Percentiles rank a stretch among this genome's conserved stretches.
These are phyloP conservation scores for Mycena albidolilacea DNA, from an alignment of 768 basidiomycete genomes.

Conservation along the genomic window DNA sequence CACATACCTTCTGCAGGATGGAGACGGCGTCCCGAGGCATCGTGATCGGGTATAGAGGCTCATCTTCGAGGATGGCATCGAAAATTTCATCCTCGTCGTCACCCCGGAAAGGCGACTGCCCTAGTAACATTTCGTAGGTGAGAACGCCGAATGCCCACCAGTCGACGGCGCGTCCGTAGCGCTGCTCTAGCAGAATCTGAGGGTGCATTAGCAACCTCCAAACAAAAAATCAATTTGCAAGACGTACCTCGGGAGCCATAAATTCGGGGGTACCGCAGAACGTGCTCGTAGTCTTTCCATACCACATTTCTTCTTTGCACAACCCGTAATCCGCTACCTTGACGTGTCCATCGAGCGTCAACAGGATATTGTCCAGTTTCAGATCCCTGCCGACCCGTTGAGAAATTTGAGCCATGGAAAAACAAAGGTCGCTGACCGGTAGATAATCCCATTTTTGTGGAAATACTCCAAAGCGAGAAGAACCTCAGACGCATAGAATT, in stretches of 20 bases:
- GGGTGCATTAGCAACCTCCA: background rate
- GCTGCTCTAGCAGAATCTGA: conserved; percentile 98
- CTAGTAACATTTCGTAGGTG: conserved; percentile 98
- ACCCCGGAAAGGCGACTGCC: conserved; percentile 99
- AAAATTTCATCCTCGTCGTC: conserved; percentile 99
- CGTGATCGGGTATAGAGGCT: conserved; percentile 98
- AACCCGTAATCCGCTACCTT: conserved; percentile 99
- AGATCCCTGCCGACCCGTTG: conserved; percentile 75
- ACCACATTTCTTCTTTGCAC: conserved; percentile 99
- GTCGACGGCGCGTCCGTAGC: conserved; percentile 98
- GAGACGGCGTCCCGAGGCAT: conserved; percentile 99
- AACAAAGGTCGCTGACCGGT: conserved; percentile 75
- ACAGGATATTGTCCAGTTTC: conserved; percentile 97
- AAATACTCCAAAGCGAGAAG: conserved; percentile 97
- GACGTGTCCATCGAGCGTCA: conserved; percentile 97
- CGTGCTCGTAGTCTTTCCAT: conserved; percentile 94
- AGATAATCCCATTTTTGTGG: conserved; percentile 99
- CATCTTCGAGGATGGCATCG: conserved; percentile 98
- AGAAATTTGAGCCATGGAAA: conserved; percentile 7
- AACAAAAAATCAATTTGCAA: conserved; percentile 20
- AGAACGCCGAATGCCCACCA: conserved; percentile 99
- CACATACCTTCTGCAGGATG: conserved; percentile 88
- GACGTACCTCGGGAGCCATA: conserved; percentile 96
- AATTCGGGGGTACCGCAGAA: conserved; percentile 99
- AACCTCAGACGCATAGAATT: conserved; percentile 98